Conservation (phyloP, 768 basidiomycete species). For the Trametopsis cervina region DNA sequence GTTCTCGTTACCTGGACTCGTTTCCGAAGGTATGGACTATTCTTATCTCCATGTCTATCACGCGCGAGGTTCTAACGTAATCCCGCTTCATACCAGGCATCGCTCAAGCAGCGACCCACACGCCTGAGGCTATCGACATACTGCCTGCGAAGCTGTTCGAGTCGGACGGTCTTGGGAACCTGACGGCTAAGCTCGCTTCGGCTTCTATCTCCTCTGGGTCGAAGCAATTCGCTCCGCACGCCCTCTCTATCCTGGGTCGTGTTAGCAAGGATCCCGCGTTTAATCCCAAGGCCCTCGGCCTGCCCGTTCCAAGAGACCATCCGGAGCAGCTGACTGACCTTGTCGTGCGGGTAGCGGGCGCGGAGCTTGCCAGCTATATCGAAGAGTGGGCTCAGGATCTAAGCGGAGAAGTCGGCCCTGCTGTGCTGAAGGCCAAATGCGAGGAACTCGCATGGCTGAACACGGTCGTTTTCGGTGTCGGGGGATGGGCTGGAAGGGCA, state of each 20-base stretch:
- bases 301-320: background rate
- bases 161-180: background rate
- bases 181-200: conserved; percentile 4
- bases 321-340: conserved; percentile 1
- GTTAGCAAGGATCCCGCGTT: conserved; percentile 43
- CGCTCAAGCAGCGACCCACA: conserved; percentile 43
- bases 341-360: conserved; percentile 10
- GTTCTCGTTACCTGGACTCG: conserved; percentile 50
- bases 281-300: conserved; percentile 7
- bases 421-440: conserved; percentile 44
- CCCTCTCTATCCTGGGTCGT: conserved; percentile 47
- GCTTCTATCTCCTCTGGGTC: background rate
- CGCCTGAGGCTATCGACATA: conserved; percentile 27
- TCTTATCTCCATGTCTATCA: background rate
- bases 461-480: conserved; percentile 47
- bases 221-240: conserved; percentile 26
- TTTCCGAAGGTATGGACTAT: conserved; percentile 47
- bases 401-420: background rate
- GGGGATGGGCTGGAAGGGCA: conserved; percentile 42
- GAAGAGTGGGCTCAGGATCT: conserved; percentile 14
- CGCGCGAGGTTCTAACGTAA: background rate
- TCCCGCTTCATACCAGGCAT: background rate
- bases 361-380: conserved; percentile 11
- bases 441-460: conserved; percentile 58
- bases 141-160: conserved; percentile 24